Evolutionary conservation across 2,329 filamentous ascomycete genomes (phyloP).

Genomic region (Xylariomycetidae sp.): DNA sequence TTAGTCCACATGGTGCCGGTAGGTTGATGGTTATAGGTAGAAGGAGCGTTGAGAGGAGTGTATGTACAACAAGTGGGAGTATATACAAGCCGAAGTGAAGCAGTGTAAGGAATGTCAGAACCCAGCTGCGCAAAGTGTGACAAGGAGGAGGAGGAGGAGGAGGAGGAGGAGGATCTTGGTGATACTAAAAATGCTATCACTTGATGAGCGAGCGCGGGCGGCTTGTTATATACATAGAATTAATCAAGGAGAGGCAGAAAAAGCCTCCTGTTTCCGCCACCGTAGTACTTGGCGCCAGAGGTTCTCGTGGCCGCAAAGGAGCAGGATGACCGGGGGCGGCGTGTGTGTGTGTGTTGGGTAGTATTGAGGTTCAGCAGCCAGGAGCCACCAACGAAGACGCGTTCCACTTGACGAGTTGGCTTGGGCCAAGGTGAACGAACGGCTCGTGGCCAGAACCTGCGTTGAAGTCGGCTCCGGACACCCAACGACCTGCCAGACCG

Average conservation of each 20-base stretch:
- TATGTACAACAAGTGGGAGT: constrained; percentile 3
- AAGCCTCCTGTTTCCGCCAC: constrained; percentile 4
- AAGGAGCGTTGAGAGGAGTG: constrained; percentile 5
- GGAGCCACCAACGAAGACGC: no score
- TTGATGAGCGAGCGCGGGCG: constrained; percentile 10
- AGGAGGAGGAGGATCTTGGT: constrained; percentile 10
- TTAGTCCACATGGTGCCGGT: constrained; percentile 16
- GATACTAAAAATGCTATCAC: constrained; percentile 14
- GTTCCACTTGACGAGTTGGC: no score
- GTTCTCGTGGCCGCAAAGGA: constrained; percentile 19
- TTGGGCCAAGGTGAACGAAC: no score
- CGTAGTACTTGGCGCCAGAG: constrained; percentile 3
- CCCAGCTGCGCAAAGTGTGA: constrained; percentile 15
- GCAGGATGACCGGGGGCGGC: constrained; percentile 15
- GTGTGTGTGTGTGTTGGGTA: no score
- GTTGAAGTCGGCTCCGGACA: no score
- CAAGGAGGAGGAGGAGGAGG: constrained; percentile 6
- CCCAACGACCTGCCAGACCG: constrained; percentile 12
- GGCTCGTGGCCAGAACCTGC: no score
- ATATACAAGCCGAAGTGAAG: constrained; percentile 14
- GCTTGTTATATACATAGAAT: constrained; percentile 9
- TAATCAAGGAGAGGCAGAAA: constrained; percentile 4
- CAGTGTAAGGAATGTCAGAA: constrained; percentile 17
- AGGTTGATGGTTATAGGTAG: not conserved
- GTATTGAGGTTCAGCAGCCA: no score